Evolutionary conservation across 306 rosid genomes (phyloP), one percentile per base, ranked within the genome.

Genomic region (Prinsepia uniflora): DNA sequence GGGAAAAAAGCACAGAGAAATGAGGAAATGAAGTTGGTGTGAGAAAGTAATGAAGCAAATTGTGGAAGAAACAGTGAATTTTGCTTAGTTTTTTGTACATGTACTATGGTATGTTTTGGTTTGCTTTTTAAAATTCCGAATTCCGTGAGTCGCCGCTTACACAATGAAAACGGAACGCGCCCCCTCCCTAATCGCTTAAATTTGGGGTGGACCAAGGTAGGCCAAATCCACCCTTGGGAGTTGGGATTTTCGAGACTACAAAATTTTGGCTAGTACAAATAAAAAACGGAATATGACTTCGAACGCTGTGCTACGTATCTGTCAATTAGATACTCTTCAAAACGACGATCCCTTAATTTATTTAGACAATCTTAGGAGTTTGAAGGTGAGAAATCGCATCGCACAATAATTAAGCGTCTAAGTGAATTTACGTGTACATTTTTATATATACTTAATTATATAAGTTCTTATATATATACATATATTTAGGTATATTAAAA

Each of bases 111-210:
- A 62, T 12, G 40, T 43, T 43, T 60, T 36, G 24, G 30, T 36
- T 60, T 36, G 65, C 65, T 36, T 70, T 67, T 58, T 48, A 67
- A 76, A 30, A 30, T 30, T 30, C 36, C 36, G 36, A 30, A 76
- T 68, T 52, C 78, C 79, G 79, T 79, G 75, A 68, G 45, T 68
- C 75, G 79, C 82, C 82, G 79, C 63, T 57, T 41, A 36, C 7
- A 8, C 43, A 15, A 52, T 36, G 24, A 39, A 52, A 20, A 36
- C 5, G 30, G 19, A 9, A 66, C 43, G 30, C 72, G 78, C 43
- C 78, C 74, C 62, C 70, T 7, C 44, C 18, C 44, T 14, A 34
- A 47, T 72, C n/a, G n/a, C n/a, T n/a, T n/a, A n/a, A n/a, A n/a
- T n/a, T n/a, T n/a, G n/a, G n/a, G n/a, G n/a, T n/a, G n/a, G n/a